Base-by-base conservation (phyloP, 108 stramenopile species). In the Chaetoceros muelleri region DNA sequence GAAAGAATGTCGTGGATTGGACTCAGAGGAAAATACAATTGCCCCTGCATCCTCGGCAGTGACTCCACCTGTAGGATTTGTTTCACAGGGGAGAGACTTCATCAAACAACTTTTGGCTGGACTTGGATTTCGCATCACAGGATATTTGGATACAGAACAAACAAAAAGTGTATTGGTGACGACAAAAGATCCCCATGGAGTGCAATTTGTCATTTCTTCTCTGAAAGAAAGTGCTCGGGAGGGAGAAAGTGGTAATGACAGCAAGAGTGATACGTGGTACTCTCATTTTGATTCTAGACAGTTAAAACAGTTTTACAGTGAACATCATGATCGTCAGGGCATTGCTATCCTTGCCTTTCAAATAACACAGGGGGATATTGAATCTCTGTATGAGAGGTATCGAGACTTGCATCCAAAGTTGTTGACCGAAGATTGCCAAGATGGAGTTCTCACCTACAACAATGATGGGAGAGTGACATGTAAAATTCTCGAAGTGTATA, bases 81-180 rank as follows among this genome's bases (percentile, higher is more conserved):
- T 47, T 1, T 52, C 82, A 8, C 84, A 90, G 31, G 65, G 67
- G 31, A 75, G 84, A 1, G 86, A 86, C 69, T 60, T 88, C 0
- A 76, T 93, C 26, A 75, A 78, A 59, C 91, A 93, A 61, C 48
- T 88, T 31, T 70, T 93, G 56, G 78, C 74, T 19, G 91, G 86
- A 10, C 74, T 93, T 44, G 87, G 87, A 8, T 88, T 86, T 58
- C 75, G 91, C 10, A 71, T 93, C 25, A 86, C 85, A 0, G 84
- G 79, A 46, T 44, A 26, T 26, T 66, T 72, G 2, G 28, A 23
- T 64, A 44, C 50, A 21, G 30, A 24, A 25, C 59, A 58, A 45
- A 82, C 85, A 3, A 76, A 53, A 29, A 70, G 81, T 8, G 65
- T 86, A 22, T 59, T 88, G 8, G 78, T 93, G 34, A 93, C 91